These are phyloP conservation scores for Mycosphaerella sp. DNA, from an alignment of 2,329 filamentous ascomycete species.

Conservation along the genomic window DNA sequence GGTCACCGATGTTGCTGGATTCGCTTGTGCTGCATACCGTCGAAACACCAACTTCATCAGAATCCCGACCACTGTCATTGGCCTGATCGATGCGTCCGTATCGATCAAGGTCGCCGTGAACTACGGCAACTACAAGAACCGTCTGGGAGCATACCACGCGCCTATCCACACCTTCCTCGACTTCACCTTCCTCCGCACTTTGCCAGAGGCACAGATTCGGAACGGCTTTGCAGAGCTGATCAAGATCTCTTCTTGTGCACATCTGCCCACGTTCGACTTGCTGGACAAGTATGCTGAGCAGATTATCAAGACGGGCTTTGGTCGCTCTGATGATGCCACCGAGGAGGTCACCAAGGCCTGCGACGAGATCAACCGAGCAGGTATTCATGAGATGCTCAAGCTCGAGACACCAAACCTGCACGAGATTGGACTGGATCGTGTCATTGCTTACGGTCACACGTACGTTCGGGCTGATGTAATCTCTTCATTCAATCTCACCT, in stretches of 20 bases:
- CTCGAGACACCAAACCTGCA: conserved; percentile 67
- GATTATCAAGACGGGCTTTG: conserved; percentile 59
- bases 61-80: conserved; percentile 67
- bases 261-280: conserved; percentile 59
- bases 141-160: conserved; percentile 65
- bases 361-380: conserved; percentile 61
- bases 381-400: conserved; percentile 66
- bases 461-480: conserved; percentile 31
- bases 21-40: conserved; percentile 64
- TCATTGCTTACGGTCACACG: conserved; percentile 69
- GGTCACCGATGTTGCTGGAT: conserved; percentile 67
- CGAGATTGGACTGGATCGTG: conserved; percentile 64
- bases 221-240: conserved; percentile 71
- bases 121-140: conserved; percentile 70
- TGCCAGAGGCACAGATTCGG: conserved; percentile 61
- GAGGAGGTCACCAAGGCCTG: conserved; percentile 54
- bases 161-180: conserved; percentile 65
- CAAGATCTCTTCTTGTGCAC: conserved; percentile 67
- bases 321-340: conserved; percentile 51
- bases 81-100: conserved; percentile 67
- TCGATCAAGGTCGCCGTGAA: conserved; percentile 75
- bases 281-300: conserved; percentile 64
- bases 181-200: conserved; percentile 63
- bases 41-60: conserved; percentile 69
- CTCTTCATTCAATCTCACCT: conserved; percentile 1